phyloP scores from a whole-genome alignment of 805 yeast species.

The Kluyveromyces wickerhamii region DNA sequence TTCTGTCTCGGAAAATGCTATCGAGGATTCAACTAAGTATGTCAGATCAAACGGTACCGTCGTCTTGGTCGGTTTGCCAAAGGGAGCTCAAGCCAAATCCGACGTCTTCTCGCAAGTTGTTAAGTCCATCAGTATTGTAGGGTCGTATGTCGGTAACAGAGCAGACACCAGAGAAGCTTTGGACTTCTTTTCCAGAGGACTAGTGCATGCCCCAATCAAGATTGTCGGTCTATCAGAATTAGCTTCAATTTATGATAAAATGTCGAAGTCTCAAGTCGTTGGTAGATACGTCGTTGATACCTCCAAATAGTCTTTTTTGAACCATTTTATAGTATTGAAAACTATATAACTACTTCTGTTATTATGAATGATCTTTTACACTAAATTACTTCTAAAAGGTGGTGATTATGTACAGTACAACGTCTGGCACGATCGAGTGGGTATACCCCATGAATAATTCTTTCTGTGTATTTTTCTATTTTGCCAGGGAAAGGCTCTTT shows the following conservation, averaged over 20 bases:
- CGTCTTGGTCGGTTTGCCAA: conserved; percentile 54
- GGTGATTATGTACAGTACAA: no score
- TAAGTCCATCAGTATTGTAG: conserved; percentile 39
- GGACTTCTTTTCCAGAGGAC: conserved; percentile 65
- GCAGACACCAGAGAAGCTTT: conserved; percentile 56
- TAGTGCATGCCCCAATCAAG: conserved; percentile 65
- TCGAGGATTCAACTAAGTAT: conserved; percentile 50
- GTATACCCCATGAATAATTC: no score
- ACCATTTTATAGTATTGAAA: no score
- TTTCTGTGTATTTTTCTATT: no score
- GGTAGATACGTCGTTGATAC: conserved; percentile 88
- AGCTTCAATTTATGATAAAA: conserved; percentile 59
- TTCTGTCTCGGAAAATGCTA: conserved; percentile 64
- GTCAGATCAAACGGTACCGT: conserved; percentile 54
- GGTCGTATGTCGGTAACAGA: conserved; percentile 46
- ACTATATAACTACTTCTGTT: no score
- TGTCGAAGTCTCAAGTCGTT: conserved; percentile 77
- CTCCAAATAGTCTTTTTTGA: conserved; percentile 42
- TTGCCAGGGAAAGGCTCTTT: no score
- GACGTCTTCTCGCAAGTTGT: conserved; percentile 44
- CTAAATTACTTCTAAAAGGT: no score
- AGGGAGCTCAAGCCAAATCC: conserved; percentile 39
- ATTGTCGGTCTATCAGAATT: conserved; percentile 68
- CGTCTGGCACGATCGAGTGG: no score
- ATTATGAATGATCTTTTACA: no score